A percentile compares a stretch with the other conserved stretches of the same genome.
phyloP scores from a whole-genome alignment of 2,329 filamentous ascomycete genomes.

The Aureobasidium sp. region DNA sequence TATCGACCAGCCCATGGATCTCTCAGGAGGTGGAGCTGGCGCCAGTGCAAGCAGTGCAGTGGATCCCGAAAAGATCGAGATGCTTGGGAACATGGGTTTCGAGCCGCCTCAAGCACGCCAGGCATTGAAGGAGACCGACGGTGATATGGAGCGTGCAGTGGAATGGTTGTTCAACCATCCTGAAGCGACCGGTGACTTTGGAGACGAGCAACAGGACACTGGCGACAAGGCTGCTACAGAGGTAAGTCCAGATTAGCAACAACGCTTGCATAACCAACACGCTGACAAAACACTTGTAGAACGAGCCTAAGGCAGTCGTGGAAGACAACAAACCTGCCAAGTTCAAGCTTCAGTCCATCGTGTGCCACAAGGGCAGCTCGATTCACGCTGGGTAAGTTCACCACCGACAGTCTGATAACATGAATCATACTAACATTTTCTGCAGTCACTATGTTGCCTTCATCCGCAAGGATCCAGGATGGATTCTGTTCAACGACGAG shows the following conservation, averaged over 20 bases:
- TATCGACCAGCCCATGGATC: slow-evolving; percentile 69
- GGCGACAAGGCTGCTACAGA: slow-evolving; percentile 13
- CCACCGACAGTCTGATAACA: not conserved
- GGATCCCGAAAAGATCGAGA: slow-evolving; percentile 67
- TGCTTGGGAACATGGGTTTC: slow-evolving; percentile 84
- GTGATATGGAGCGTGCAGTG: slow-evolving; percentile 84
- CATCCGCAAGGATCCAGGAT: slow-evolving; percentile 67
- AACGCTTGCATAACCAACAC: not conserved
- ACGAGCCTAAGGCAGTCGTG: slow-evolving; percentile 25
- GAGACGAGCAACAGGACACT: slow-evolving; percentile 29
- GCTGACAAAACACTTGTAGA: slow-evolving; percentile 19
- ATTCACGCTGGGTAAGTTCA: slow-evolving; percentile 82
- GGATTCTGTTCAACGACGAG: slow-evolving; percentile 97
- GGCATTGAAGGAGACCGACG: slow-evolving; percentile 77
- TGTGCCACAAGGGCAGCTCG: slow-evolving; percentile 93
- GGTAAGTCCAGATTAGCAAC: not conserved
- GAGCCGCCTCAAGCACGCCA: slow-evolving; percentile 72
- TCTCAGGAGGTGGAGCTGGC: slow-evolving; percentile 33
- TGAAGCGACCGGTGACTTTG: slow-evolving; percentile 64
- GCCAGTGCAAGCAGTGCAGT: slow-evolving; percentile 41
- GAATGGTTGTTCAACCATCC: slow-evolving; percentile 97
- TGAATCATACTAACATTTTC: not conserved
- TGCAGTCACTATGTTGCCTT: slow-evolving; percentile 91
- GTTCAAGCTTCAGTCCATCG: slow-evolving; percentile 83
- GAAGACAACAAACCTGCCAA: slow-evolving; percentile 52